Conservation (phyloP, 2,329 filamentous ascomycete species). For the Ophiostoma tasmaniense region DNA sequence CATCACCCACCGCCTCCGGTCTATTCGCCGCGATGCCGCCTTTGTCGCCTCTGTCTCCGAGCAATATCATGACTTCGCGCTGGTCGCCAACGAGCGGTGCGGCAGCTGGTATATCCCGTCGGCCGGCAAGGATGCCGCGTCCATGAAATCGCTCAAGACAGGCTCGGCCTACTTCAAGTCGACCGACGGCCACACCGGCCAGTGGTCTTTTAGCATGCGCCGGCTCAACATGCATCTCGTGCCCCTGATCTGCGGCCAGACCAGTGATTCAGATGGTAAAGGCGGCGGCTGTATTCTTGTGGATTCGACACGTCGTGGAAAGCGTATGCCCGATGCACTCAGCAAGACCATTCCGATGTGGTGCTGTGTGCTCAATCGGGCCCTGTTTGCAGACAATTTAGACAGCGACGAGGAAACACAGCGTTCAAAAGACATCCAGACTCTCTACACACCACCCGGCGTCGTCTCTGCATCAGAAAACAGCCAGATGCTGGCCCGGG, state of each 20-base stretch:
- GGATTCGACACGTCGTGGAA: constrained; percentile 80
- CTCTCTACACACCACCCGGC: constrained; percentile 62
- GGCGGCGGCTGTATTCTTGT: constrained; percentile 63
- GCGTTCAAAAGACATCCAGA: constrained; percentile 28
- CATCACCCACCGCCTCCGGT: constrained; percentile 71
- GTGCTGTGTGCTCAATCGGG: constrained; percentile 76
- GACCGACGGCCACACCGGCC: constrained; percentile 84
- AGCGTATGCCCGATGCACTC: constrained; percentile 85
- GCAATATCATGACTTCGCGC: constrained; percentile 43
- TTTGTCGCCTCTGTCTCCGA: constrained; percentile 60
- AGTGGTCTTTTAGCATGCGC: constrained; percentile 83
- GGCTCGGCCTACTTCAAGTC: constrained; percentile 94
- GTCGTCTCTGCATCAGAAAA: constrained; percentile 68
- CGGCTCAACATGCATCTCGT: constrained; percentile 79
- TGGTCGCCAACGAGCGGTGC: constrained; percentile 89
- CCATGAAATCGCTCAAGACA: constrained; percentile 22
- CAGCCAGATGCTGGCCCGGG: constrained; percentile 61
- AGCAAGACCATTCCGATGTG: constrained; percentile 92
- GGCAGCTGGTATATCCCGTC: constrained; percentile 83
- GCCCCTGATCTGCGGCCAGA: constrained; percentile 58
- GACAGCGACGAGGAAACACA: constrained; percentile 21
- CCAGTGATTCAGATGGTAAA: constrained; percentile 21
- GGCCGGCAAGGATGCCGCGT: not conserved
- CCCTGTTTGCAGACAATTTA: constrained; percentile 55
- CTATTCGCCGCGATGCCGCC: constrained; percentile 64